Evolutionary conservation across 768 basidiomycete species (phyloP), one percentile per base, ranked within the genome.

Genomic region (Mycena galericulata): DNA sequence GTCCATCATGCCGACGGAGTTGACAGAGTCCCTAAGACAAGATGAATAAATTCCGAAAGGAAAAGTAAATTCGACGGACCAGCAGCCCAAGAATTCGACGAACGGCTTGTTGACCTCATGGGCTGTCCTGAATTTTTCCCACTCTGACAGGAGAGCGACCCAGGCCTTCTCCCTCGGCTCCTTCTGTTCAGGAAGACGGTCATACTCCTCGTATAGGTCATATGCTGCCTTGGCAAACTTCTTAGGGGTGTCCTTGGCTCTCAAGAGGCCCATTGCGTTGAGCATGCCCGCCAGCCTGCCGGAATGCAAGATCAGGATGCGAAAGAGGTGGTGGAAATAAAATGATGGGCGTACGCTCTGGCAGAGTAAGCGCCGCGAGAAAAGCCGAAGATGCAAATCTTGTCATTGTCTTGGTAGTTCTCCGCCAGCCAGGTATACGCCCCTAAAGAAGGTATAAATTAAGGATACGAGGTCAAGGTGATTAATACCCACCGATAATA

Each of bases 381-480:
- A 64, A 64, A 64, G 53, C 62, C 62, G 26, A 64, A 64, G 34
- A 64, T 64, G 54, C 62, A 64, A 40, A 64, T 64, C 62, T 26
- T 64, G 17, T 64, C 62, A 38, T 55, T 30, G 53, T 56, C 62
- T 56, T 40, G 45, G 36, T 56, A 56, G 32, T 56, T 38, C 18
- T 56, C 12, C 20, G 41, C 51, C n/a, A 64, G 40, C 62, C 62
- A 64, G 32, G 17, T 56, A 40, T 56, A 64, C 30, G 53, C 62
- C 30, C 46, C 62, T 64, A 38, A 32, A 46, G 20, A 55, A 64
- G 53, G 38, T 46, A 64, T 64, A 43, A 49, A 38, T 56, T 56
- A 29, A 64, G 54, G 29, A 56, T 47, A 29, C 26, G 43, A 47
- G 32, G 32, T 29, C 54, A 40, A 64, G 41, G 43, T 38, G 20